Evolutionary conservation across 371 early-diverging fungal genomes (phyloP), one percentile per base, ranked within the genome.

Genomic region (Blastocladiella emersonii): DNA sequence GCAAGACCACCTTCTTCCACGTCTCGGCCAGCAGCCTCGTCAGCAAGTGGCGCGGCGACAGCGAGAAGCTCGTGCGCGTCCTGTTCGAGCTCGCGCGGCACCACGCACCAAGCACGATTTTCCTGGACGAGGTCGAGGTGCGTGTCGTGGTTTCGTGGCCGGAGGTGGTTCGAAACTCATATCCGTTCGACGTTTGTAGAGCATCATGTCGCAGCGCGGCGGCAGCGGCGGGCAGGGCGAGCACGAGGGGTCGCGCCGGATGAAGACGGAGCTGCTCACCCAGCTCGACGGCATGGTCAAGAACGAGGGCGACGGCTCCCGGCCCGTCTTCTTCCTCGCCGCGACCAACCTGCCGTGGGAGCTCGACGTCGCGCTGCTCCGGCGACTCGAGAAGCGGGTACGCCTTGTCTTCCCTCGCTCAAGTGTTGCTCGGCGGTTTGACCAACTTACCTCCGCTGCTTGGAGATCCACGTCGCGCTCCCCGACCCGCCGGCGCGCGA

Each of bases 1-100:
- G 89, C 69, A 68, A 71, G 8, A 78, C 81, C 10, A 86, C 85
- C 1, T 87, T 87, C 67, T 87, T 87, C 72, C 81, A 80, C 61
- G 74, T 80, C 39, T 72, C 78, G 34, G 85, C 88, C 10, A 71
- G 75, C 34, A 77, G 83, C 2, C 72, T 87, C 32, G 85, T 85
- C 21, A 76, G 76, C 68, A 87, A 87, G 66, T 87, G 85, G 85
- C 74, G 84, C 36, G 87, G 78, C 19, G 80, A 80, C 61, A 72
- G 72, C 17, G 80, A 80, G 63, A 80, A 80, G 62, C 71, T 80
- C 13, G 75, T 80, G 19, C 51, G 78, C 5, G 77, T 78, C 5
- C 55, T 80, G 62, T 80, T 80, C 65, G 78, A 78, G 48, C 62
- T 79, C 25, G 81, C 81, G 30, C 68, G 76, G 48, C 70, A 77